Evolutionary conservation across 805 yeast species (phyloP).

Genomic region (Nakazawaea ishiwadae): DNA sequence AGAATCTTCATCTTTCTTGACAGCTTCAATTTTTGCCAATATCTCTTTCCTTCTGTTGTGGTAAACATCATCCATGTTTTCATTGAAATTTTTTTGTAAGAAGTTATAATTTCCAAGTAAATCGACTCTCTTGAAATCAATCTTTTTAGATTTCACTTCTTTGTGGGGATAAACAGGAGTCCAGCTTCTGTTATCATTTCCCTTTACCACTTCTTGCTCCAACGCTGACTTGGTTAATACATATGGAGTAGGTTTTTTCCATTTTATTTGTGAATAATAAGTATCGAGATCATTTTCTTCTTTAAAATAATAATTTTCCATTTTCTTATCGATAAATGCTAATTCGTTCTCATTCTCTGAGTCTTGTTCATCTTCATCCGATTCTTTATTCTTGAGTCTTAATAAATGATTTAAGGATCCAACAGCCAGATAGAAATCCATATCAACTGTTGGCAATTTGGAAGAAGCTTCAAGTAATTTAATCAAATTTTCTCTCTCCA

Average conservation of each 20-base stretch:
- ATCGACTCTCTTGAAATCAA: background rate
- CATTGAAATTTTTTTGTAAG: background rate
- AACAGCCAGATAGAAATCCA: background rate
- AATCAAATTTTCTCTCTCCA: background rate
- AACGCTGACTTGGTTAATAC: background rate
- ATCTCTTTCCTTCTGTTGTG: background rate
- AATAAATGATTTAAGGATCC: background rate
- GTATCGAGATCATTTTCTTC: conserved; percentile 6
- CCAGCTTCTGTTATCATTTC: background rate
- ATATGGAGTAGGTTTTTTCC: background rate
- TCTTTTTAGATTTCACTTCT: background rate
- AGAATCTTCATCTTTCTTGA: background rate
- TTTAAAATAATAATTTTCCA: conserved; percentile 10
- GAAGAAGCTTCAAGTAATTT: background rate
- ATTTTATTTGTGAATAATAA: conserved; percentile 1
- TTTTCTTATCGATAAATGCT: conserved; percentile 3
- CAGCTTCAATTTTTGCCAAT: background rate
- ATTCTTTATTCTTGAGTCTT: background rate
- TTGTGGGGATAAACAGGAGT: background rate
- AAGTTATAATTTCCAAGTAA: background rate
- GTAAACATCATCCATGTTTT: background rate
- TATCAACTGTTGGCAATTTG: background rate
- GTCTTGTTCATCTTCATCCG: background rate
- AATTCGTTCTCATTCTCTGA: conserved; percentile 10
- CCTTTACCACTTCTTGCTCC: background rate